Percentiles rank a stretch among this genome's conserved stretches.
Conservation (phyloP, 345 rosid genomes). For the Triadica sebifera region DNA sequence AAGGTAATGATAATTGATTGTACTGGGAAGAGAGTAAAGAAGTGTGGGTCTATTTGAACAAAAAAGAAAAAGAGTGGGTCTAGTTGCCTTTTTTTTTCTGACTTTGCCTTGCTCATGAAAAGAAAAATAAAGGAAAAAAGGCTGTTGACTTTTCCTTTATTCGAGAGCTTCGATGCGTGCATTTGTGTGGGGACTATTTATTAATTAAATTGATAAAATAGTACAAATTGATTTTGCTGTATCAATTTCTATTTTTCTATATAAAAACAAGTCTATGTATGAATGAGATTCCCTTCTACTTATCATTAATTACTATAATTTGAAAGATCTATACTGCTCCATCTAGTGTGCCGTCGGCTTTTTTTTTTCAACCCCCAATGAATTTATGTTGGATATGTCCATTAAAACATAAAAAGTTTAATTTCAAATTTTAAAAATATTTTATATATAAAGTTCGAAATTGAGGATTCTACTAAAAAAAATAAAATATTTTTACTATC, state of each 20-base stretch:
- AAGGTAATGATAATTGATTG: neutral
- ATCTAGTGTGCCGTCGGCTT: no score
- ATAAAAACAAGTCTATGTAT: neutral
- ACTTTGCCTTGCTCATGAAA: conserved; percentile 5
- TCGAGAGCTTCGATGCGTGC: neutral
- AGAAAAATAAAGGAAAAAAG: neutral
- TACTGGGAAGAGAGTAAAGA: neutral
- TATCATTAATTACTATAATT: no score
- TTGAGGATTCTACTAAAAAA: no score
- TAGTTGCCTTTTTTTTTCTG: neutral
- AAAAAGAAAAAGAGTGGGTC: no score
- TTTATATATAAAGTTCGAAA: no score
- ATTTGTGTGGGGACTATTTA: neutral
- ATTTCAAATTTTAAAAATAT: no score
- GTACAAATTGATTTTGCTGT: conserved; percentile 1
- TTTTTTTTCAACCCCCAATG: no score
- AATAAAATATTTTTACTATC: no score
- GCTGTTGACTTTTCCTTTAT: neutral
- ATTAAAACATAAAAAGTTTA: no score
- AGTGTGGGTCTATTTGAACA: no score
- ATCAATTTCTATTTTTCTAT: neutral
- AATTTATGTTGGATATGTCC: no score
- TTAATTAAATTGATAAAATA: neutral
- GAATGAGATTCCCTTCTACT: neutral
- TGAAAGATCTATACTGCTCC: no score